Evolutionary conservation across 108 stramenopile species (phyloP).

Genomic region (Nitzschia sp.): DNA sequence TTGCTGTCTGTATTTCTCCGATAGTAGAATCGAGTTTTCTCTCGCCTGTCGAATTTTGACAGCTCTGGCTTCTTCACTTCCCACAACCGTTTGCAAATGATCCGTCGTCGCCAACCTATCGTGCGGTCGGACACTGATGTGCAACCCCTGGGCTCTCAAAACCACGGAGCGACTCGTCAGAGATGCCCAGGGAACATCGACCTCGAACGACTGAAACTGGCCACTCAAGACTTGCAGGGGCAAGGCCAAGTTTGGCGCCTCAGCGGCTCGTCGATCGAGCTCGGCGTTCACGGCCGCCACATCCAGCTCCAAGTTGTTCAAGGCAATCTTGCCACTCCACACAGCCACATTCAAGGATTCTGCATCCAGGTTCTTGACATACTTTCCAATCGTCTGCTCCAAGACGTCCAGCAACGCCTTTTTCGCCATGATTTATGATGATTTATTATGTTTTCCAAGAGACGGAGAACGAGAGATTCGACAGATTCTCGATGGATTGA

Average conservation of each 20-base stretch:
- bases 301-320: constrained; percentile 78
- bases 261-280: constrained; percentile 58
- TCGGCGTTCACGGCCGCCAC: constrained; percentile 79
- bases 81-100: constrained; percentile 3
- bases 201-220: constrained; percentile 58
- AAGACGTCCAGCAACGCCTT: constrained; percentile 82
- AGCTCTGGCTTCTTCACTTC: not conserved
- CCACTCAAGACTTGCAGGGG: constrained; percentile 71
- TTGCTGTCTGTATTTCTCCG: constrained; percentile 53
- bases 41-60: constrained; percentile 28
- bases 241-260: constrained; percentile 71
- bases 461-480: no score
- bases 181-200: constrained; percentile 86
- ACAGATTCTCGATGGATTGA: no score
- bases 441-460: not conserved
- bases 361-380: constrained; percentile 83
- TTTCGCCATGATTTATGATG: constrained; percentile 69
- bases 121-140: constrained; percentile 58
- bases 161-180: constrained; percentile 71
- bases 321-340: constrained; percentile 90
- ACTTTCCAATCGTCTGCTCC: constrained; percentile 85
- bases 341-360: constrained; percentile 81
- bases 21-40: constrained; percentile 37
- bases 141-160: constrained; percentile 65
- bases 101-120: constrained; percentile 33